Evolutionary conservation across 768 basidiomycete genomes (phyloP).

Genomic region (Leccinum variicolor): DNA sequence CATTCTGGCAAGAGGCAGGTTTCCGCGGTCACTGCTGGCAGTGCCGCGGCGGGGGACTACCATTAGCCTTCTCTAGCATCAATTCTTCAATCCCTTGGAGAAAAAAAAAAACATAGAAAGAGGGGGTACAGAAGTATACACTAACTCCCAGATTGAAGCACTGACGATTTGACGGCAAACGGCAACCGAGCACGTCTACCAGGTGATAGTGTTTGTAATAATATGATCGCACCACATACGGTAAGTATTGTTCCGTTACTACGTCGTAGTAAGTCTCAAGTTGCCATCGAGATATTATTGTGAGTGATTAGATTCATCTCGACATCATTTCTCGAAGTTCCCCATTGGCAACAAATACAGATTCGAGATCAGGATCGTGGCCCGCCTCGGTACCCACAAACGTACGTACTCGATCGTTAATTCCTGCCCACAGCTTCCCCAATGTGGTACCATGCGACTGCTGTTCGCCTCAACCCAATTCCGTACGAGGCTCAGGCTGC

Average conservation of each 20-base stretch:
- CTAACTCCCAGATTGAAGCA: not conserved
- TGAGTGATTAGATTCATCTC: not conserved
- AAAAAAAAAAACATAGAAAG: not conserved
- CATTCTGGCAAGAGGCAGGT: not conserved
- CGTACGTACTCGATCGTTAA: not conserved
- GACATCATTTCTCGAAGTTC: not conserved
- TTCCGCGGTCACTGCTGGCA: not conserved
- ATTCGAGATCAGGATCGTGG: not conserved
- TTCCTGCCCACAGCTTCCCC: no score
- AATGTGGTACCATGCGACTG: no score
- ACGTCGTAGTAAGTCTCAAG: no score
- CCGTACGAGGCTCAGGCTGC: slow-evolving; percentile 7
- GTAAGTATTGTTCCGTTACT: no score
- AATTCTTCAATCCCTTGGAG: no score
- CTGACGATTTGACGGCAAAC: not conserved
- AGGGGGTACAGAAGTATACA: not conserved
- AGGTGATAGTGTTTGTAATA: not conserved
- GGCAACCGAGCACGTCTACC: not conserved
- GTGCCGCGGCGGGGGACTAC: no score
- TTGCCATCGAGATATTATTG: not conserved
- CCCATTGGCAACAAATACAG: not conserved
- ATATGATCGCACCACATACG: not conserved
- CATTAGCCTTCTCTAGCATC: not conserved
- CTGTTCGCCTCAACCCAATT: slow-evolving; percentile 40
- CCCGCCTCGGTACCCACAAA: not conserved